Conservation (phyloP, 305 asterid species). For the Vinca major region DNA sequence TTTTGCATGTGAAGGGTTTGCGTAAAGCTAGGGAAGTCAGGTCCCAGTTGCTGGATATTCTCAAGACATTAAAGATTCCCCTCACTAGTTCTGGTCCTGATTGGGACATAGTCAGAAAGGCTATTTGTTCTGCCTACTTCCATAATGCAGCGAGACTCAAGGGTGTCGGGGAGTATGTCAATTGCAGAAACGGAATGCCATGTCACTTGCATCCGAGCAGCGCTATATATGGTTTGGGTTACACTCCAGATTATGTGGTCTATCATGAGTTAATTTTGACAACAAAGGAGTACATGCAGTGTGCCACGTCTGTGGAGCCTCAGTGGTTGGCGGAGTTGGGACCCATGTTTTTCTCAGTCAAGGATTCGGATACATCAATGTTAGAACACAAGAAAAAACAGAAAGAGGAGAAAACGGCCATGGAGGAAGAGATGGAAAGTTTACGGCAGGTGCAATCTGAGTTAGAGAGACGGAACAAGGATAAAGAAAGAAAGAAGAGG, state of each 20-base stretch:
- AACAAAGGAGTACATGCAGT: slow-evolving; percentile 86
- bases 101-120: slow-evolving; percentile 84
- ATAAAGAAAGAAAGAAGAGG: slow-evolving; percentile 61
- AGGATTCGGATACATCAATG: slow-evolving; percentile 77
- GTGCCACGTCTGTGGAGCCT: slow-evolving; percentile 85
- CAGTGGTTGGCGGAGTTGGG: slow-evolving; percentile 96
- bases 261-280: slow-evolving; percentile 88
- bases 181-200: slow-evolving; percentile 91
- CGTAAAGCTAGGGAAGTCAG: slow-evolving; percentile 90
- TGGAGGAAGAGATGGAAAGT: slow-evolving; percentile 96
- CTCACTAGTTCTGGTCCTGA: slow-evolving; percentile 82
- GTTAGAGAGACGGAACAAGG: slow-evolving; percentile 35
- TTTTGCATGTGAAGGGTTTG: slow-evolving; percentile 75
- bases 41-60: slow-evolving; percentile 76
- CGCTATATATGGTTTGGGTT: slow-evolving; percentile 81
- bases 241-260: slow-evolving; percentile 87
- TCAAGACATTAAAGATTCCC: slow-evolving; percentile 64
- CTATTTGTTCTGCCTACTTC: slow-evolving; percentile 91
- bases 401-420: slow-evolving; percentile 80
- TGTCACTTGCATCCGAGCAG: slow-evolving; percentile 96
- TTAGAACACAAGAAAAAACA: slow-evolving; percentile 79
- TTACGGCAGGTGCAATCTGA: slow-evolving; percentile 54
- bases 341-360: slow-evolving; percentile 95
- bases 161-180: slow-evolving; percentile 86
- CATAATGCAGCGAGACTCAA: slow-evolving; percentile 75